These are phyloP conservation scores for Penicillium bovifimosum DNA, from an alignment of 495 filamentous ascomycete species.

Conservation along the genomic window DNA sequence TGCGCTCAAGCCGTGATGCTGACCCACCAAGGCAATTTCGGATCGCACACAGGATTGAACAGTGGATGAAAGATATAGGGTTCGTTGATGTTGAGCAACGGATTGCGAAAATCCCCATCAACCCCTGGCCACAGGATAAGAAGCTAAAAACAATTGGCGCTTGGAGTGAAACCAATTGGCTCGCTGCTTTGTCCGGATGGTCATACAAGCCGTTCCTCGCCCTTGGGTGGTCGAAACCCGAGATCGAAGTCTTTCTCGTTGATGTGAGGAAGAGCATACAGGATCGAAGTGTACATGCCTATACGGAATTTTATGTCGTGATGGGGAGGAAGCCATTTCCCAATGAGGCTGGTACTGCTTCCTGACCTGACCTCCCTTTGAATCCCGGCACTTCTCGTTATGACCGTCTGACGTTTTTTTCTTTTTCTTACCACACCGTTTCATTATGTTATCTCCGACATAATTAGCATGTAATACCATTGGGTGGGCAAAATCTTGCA, in stretches of 20 bases:
- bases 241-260: conserved; percentile 55
- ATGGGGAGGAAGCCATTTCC: conserved; percentile 48
- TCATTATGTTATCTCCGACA: conserved; percentile 12
- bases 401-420: conserved; percentile 8
- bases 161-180: conserved; percentile 39
- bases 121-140: conserved; percentile 54
- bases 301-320: conserved; percentile 49
- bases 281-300: conserved; percentile 50
- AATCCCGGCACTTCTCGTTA: conserved; percentile 5
- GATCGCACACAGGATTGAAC: conserved; percentile 47
- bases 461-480: conserved; percentile 37
- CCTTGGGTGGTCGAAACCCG: conserved; percentile 43
- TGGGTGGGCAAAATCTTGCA: conserved; percentile 16
- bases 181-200: conserved; percentile 41
- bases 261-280: conserved; percentile 52
- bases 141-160: conserved; percentile 44
- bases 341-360: conserved; percentile 11
- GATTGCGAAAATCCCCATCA: conserved; percentile 52
- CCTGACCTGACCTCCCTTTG: conserved; percentile 1
- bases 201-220: conserved; percentile 41
- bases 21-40: conserved; percentile 48
- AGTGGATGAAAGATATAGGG: conserved; percentile 54
- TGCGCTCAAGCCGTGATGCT: conserved; percentile 40
- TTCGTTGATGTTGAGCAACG: conserved; percentile 58
- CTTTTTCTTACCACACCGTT: conserved; percentile 10